These are phyloP conservation scores for Cryptosporidium xiaoi DNA, from an alignment of 169 alveolate genomes.

Conservation along the genomic window DNA sequence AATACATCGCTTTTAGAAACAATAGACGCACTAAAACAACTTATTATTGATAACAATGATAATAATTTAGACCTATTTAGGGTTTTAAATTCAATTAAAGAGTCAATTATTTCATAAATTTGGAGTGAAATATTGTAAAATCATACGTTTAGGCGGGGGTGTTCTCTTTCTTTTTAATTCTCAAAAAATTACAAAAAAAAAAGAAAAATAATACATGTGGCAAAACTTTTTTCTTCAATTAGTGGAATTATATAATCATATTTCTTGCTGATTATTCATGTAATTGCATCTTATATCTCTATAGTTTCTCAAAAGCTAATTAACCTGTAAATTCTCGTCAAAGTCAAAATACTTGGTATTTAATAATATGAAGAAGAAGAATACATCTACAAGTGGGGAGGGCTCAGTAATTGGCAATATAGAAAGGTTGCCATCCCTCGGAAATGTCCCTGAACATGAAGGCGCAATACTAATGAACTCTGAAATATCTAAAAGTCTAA, in stretches of 20 bases:
- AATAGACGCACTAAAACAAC: slow-evolving; percentile 23
- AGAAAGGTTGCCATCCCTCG: slow-evolving; percentile 63
- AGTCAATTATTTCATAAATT: too few relatives aligned
- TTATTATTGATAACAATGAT: not conserved
- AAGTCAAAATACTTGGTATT: too few relatives aligned
- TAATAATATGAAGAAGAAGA: slow-evolving; percentile 29
- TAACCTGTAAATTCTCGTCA: too few relatives aligned
- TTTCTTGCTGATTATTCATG: not conserved
- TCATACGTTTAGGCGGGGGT: too few relatives aligned
- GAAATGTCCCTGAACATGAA: slow-evolving; percentile 73
- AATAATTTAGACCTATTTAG: slow-evolving; percentile 1
- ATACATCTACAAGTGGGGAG: slow-evolving; percentile 9
- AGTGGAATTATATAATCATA: not conserved
- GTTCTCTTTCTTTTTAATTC: too few relatives aligned
- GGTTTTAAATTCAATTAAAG: slow-evolving; percentile 9
- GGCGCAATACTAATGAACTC: slow-evolving; percentile 68
- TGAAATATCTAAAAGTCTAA: slow-evolving; percentile 62
- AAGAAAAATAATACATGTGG: too few relatives aligned
- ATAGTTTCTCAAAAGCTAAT: not conserved
- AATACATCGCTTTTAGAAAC: slow-evolving; percentile 34
- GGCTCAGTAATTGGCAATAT: slow-evolving; percentile 47
- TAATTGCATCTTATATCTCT: not conserved
- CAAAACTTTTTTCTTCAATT: not conserved
- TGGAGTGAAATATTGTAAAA: too few relatives aligned
- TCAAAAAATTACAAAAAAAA: too few relatives aligned